phyloP scores from a whole-genome alignment of 345 rosid species.

The Ricinus communis region DNA sequence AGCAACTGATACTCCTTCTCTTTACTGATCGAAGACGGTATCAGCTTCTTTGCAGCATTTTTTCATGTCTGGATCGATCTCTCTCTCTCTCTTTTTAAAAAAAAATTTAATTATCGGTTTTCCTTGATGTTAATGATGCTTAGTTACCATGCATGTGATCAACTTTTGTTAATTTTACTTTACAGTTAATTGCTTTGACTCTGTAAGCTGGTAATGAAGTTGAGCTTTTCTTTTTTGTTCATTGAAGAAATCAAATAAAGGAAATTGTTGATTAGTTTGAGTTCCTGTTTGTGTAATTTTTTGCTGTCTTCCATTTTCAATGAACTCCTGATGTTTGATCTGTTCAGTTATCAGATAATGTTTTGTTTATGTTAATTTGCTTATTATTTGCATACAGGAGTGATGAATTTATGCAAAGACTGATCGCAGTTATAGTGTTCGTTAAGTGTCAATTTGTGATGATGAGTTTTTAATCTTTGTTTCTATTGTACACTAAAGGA shows the following conservation, averaged over 20 bases:
- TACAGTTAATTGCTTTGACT: too few species aligned
- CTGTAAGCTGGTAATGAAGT: neutral
- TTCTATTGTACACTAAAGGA: too few species aligned
- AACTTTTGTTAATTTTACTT: neutral
- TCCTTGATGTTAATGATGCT: neutral
- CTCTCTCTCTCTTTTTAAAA: neutral
- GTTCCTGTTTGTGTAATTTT: too few species aligned
- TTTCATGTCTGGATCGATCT: slow-evolving; percentile 18
- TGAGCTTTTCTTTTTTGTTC: neutral
- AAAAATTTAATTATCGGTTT: neutral
- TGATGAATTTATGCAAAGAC: neutral
- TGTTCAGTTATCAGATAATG: too few species aligned
- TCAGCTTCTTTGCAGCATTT: too few species aligned
- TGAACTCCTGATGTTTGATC: too few species aligned
- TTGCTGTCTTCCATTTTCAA: too few species aligned
- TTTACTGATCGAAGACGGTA: neutral
- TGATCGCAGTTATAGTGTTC: neutral
- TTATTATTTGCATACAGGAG: neutral
- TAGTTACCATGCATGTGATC: slow-evolving; percentile 4
- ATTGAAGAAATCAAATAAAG: too few species aligned
- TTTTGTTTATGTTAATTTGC: neutral
- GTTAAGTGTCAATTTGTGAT: neutral
- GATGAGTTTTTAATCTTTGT: too few species aligned
- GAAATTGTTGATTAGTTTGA: too few species aligned
- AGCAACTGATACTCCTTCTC: neutral